Percentiles rank a stretch among this genome's conserved stretches.
Evolutionary conservation across 305 asterid species (phyloP).

Genomic region (Fraxinus dipetala): DNA sequence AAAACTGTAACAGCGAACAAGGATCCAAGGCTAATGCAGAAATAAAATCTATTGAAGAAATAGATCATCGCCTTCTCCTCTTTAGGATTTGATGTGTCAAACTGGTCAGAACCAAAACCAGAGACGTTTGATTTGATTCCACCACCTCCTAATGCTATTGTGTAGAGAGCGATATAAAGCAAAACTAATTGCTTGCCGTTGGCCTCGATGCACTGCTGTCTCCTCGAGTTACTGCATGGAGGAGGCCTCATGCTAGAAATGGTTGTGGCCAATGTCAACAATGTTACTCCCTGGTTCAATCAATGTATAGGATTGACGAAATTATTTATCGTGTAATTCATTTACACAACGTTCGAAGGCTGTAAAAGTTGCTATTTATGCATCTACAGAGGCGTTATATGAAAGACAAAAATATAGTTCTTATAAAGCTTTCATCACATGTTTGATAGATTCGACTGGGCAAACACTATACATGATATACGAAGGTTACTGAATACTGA

Average conservation of each 20-base stretch:
- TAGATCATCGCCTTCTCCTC: conserved; percentile 68
- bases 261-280: conserved; percentile 66
- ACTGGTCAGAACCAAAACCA: conserved; percentile 85
- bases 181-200: conserved; percentile 50
- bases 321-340: background rate
- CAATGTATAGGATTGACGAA: background rate
- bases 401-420: background rate
- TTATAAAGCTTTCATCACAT: background rate
- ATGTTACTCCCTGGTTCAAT: conserved; percentile 56
- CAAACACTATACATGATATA: background rate
- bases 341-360: background rate
- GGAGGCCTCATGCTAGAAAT: conserved; percentile 79
- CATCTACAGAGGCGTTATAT: background rate
- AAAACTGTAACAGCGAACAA: conserved; percentile 73
- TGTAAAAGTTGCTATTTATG: background rate
- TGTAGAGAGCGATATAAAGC: conserved; percentile 70
- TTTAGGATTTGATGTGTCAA: conserved; percentile 53
- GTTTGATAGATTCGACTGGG: background rate
- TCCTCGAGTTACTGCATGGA: conserved; percentile 42
- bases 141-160: conserved; percentile 80
- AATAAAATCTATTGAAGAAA: conserved; percentile 85
- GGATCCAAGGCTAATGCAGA: conserved; percentile 77
- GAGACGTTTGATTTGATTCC: conserved; percentile 89
- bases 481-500: background rate
- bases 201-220: conserved; percentile 54